Conservation (phyloP, 345 rosid species). For the Erysimum cheiranthoides region DNA sequence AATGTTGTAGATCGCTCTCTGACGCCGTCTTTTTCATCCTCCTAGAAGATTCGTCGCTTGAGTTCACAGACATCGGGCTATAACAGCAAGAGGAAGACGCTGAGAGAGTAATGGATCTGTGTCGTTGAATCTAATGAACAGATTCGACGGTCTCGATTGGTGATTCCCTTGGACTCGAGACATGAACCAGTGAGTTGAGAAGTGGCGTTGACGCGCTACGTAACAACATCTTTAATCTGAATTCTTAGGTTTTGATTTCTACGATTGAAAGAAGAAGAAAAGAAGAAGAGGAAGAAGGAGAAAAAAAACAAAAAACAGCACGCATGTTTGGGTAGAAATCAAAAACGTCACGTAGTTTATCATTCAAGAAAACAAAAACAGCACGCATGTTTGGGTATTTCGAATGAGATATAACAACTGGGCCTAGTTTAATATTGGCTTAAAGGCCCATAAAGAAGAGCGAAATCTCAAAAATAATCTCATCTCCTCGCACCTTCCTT, state of each 20-base stretch:
- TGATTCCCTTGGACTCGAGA: constrained; percentile 50
- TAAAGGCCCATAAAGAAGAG: background rate
- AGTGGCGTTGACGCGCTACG: constrained; percentile 82
- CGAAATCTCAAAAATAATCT: background rate
- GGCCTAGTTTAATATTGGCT: background rate
- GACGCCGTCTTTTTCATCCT: constrained; percentile 61
- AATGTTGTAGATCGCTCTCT: constrained; percentile 59
- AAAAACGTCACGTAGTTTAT: constrained; percentile 11
- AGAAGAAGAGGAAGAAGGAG: too few relatives aligned
- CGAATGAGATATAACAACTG: background rate
- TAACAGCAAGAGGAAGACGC: constrained; percentile 49
- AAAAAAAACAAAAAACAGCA: too few relatives aligned
- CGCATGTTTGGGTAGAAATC: too few relatives aligned
- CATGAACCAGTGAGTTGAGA: constrained; percentile 61
- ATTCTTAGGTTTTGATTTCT: background rate
- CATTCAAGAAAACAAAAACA: background rate
- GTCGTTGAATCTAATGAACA: constrained; percentile 44
- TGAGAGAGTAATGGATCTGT: constrained; percentile 45
- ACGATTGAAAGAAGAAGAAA: constrained; percentile 26
- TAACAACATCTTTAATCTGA: constrained; percentile 68
- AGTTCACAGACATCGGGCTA: constrained; percentile 44
- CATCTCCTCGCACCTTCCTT: background rate
- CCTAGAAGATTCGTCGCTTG: constrained; percentile 39
- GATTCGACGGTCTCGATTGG: constrained; percentile 52
- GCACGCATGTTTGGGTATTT: background rate